Conservation (phyloP, 2,329 filamentous ascomycete genomes). For the Rachicladosporium sp. region DNA sequence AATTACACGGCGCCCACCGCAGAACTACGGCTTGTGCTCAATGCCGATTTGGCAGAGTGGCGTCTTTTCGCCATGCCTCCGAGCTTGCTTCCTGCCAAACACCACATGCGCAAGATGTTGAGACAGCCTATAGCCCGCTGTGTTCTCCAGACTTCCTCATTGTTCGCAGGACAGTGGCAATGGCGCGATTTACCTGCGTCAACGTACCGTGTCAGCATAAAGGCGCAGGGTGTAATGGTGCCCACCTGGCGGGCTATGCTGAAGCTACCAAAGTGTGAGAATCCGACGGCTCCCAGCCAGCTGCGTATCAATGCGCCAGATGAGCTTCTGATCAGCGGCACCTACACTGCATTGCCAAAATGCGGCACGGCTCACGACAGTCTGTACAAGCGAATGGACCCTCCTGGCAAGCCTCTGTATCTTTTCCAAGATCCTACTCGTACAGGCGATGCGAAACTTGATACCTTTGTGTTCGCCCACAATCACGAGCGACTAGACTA, state of each 20-base stretch:
- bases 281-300: constrained; percentile 32
- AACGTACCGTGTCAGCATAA: no score
- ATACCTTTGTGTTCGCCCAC: constrained; percentile 46
- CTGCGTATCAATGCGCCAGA: constrained; percentile 29
- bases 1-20: constrained; percentile 27
- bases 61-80: constrained; percentile 1
- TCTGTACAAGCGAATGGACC: constrained; percentile 36
- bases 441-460: constrained; percentile 29
- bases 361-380: constrained; percentile 47
- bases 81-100: no score
- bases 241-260: constrained; percentile 27
- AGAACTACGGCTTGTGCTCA: constrained; percentile 26
- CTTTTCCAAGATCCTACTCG: constrained; percentile 47
- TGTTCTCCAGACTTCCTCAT: constrained; percentile 5
- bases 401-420: constrained; percentile 28
- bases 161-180: constrained; percentile 25
- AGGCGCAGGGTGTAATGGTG: no score
- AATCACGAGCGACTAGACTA: constrained; percentile 35
- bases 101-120: constrained; percentile 12
- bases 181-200: constrained; percentile 31
- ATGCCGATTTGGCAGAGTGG: constrained; percentile 13
- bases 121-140: constrained; percentile 17
- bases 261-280: constrained; percentile 25
- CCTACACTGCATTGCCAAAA: constrained; percentile 38
- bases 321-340: constrained; percentile 31